Percentiles rank a stretch among this genome's conserved stretches.
These are phyloP conservation scores for Uncinocarpus reesii DNA, from an alignment of 2,329 filamentous ascomycete genomes.

Conservation along the genomic window DNA sequence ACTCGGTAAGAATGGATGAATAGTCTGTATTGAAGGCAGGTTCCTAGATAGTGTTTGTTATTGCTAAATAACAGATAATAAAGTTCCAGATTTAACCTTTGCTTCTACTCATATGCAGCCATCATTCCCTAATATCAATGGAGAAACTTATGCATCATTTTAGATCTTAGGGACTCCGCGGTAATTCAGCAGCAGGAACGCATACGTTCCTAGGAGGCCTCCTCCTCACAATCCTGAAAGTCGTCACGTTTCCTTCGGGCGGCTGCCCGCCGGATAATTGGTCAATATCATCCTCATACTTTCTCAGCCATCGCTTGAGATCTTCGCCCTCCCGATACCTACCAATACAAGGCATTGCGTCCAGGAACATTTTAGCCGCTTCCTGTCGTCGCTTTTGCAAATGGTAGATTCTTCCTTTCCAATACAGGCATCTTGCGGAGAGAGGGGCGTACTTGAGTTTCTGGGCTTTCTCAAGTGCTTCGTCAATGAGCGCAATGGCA, in stretches of 20 bases:
- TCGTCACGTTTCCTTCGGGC: not conserved
- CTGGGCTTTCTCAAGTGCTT: slow-evolving; percentile 4
- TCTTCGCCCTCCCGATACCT: slow-evolving; percentile 18
- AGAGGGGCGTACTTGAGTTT: slow-evolving; percentile 10
- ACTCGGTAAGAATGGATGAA: too few relatives aligned
- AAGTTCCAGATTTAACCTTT: too few relatives aligned
- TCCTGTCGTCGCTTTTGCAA: slow-evolving; percentile 13
- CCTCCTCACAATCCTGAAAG: not conserved
- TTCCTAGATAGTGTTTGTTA: too few relatives aligned
- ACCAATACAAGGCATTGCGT: slow-evolving; percentile 17
- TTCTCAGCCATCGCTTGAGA: slow-evolving; percentile 3
- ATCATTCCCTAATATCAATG: too few relatives aligned
- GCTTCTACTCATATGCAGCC: too few relatives aligned
- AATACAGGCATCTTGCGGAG: slow-evolving; percentile 20
- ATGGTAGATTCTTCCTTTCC: slow-evolving; percentile 23
- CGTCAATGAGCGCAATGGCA: slow-evolving; percentile 4
- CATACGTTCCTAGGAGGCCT: not conserved
- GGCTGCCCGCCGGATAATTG: not conserved
- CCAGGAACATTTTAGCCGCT: slow-evolving; percentile 18
- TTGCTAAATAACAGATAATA: too few relatives aligned
- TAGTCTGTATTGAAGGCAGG: too few relatives aligned
- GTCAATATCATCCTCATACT: slow-evolving; percentile 3
- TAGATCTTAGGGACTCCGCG: slow-evolving; percentile 3
- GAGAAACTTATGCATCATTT: too few relatives aligned
- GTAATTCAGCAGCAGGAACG: slow-evolving; percentile 9